These are phyloP conservation scores for Manihot esculenta DNA, from an alignment of 441 rosid genomes.

Conservation along the genomic window DNA sequence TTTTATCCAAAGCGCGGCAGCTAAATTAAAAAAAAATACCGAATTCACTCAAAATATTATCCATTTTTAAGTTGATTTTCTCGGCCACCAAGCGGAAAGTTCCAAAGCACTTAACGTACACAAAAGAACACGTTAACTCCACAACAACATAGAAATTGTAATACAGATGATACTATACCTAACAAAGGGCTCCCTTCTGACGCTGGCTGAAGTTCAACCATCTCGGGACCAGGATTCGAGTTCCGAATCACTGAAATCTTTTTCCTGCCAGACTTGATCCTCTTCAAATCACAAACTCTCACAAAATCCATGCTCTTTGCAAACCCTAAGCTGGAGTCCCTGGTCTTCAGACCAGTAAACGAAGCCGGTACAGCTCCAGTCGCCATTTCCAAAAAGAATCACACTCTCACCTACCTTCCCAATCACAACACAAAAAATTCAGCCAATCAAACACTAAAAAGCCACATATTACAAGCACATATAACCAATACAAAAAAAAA, in stretches of 20 bases:
- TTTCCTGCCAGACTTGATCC: conserved; percentile 43
- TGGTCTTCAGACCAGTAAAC: conserved; percentile 55
- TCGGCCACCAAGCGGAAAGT: background rate
- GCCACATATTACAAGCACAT: background rate
- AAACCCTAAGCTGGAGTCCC: conserved; percentile 59
- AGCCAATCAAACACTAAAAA: background rate
- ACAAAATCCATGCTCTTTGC: conserved; percentile 55
- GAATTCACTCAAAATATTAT: background rate
- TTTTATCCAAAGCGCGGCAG: background rate
- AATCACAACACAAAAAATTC: conserved; percentile 18
- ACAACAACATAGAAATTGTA: too few relatives aligned
- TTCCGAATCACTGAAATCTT: conserved; percentile 53
- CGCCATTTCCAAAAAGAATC: conserved; percentile 51
- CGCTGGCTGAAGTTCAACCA: conserved; percentile 72
- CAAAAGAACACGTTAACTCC: too few relatives aligned
- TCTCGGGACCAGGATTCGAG: conserved; percentile 57
- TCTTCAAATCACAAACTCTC: conserved; percentile 57
- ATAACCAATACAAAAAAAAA: background rate
- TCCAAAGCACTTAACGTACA: background rate
- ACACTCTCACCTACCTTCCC: conserved; percentile 31
- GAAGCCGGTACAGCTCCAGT: conserved; percentile 76
- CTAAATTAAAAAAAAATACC: background rate
- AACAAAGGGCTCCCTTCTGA: conserved; percentile 80
- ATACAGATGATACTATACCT: conserved; percentile 39
- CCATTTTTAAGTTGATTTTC: background rate